Base-by-base conservation (phyloP, 768 basidiomycete genomes). In the Strobilomyces echinocephalus region DNA sequence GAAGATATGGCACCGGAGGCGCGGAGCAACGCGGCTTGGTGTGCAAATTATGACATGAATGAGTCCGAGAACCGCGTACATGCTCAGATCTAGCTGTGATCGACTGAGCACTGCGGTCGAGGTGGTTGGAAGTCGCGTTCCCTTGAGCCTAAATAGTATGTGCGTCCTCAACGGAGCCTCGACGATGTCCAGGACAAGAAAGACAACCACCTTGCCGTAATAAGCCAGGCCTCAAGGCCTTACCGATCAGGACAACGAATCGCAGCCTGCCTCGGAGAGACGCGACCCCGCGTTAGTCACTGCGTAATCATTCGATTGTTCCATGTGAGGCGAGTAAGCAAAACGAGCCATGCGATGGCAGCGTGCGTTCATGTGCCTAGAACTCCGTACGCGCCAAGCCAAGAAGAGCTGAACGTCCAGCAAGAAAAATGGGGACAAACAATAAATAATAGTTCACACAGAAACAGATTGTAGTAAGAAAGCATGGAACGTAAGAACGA, bases 151-250 rank as follows among this genome's bases (percentile, higher is more conserved):
- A 50, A 33, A 39, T 34, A 16, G 31, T 42, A 59, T 58, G 57
- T 55, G 63, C 64, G 65, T 40, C 46, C 39, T 67, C 24, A 44
- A 48, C 65, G 64, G 65, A 56, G 38, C 35, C 39, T 62, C 41
- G 48, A 56, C 49, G 28, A 48, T 36, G 46, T 49, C 52, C 63
- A 35, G 28, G 26, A 57, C 41, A 42, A 48, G 34, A 49, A 40
- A 46, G 50, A 56, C 46, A n/a, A 45, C 56, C 50, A 45, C 44
- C 50, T 52, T 28, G 24, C 42, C 36, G 45, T 49, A 21, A 33
- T 46, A 28, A 31, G 31, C 46, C 46, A 10, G 16, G 60, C 66
- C 64, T 65, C 66, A 31, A 10, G 16, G 60, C 66, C 64, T 65
- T 63, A 31, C 60, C 58, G 48, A 52, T 42, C 39, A 45, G 20